Percentiles rank a stretch among this genome's conserved stretches.
phyloP scores from a whole-genome alignment of 179 eudicot species.

The Drosera spatulata region DNA sequence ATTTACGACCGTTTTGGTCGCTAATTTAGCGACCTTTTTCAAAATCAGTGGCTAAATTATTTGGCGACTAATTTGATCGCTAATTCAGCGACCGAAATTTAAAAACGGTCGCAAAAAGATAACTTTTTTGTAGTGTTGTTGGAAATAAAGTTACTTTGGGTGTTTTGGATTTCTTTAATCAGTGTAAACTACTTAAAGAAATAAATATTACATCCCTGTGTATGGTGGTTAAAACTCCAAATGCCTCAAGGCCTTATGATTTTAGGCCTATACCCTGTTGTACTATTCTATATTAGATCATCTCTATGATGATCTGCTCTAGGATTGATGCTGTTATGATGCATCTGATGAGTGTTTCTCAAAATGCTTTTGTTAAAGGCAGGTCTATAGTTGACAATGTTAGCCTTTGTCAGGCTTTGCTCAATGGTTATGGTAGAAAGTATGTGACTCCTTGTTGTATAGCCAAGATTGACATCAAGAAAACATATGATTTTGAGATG shows the following conservation, averaged over 20 bases:
- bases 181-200: too few species aligned
- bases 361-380: not conserved
- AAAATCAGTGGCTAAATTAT: too few species aligned
- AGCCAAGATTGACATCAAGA: not conserved
- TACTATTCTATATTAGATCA: not conserved
- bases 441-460: not conserved
- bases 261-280: not conserved
- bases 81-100: too few species aligned
- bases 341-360: not conserved
- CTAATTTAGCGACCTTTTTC: too few species aligned
- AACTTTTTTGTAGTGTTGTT: too few species aligned
- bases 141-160: too few species aligned
- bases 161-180: too few species aligned
- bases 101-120: too few species aligned
- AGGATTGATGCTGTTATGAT: not conserved
- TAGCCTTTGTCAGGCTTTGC: not conserved
- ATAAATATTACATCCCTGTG: too few species aligned
- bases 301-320: not conserved
- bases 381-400: not conserved
- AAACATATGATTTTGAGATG: not conserved
- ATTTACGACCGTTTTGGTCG: too few species aligned
- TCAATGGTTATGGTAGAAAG: not conserved
- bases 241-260: not conserved
- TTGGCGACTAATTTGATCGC: too few species aligned
- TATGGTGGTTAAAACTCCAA: too few species aligned